Base-by-base conservation (phyloP, 768 basidiomycete genomes). In the Mycena alexandri region DNA sequence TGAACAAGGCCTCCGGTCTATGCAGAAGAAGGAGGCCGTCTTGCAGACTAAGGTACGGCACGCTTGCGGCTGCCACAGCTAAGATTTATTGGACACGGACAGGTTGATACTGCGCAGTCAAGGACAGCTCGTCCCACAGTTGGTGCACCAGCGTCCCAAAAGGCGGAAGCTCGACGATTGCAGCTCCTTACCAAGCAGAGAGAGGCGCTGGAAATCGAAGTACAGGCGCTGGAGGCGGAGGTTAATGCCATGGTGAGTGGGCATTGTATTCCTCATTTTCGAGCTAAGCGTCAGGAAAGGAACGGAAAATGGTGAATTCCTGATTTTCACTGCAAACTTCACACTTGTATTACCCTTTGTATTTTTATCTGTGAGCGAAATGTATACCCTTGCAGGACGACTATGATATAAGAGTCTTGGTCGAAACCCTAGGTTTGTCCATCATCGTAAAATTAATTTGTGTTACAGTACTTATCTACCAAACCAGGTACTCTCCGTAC, bases 401-500 rank as follows among this genome's bases (percentile, higher is more conserved):
- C n/a, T n/a, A n/a, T n/a, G n/a, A n/a, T n/a, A n/a, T n/a, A n/a
- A n/a, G n/a, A n/a, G n/a, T n/a, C n/a, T 14, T 55, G 4, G 29
- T 29, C 6, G 29, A 29, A 29, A 6, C 29, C 3, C 29, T 29
- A 6, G 29, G 29, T 29, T 29, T 29, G 29, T 3, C 3, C 29
- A n/a, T n/a, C n/a, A n/a, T 29, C 6, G 29, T 29, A 3, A 29
- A 29, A 29, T 29, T 29, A 29, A 59, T 33, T 21, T 24, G 7
- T 56, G 38, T 42, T 36, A 48, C 33, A 36, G 14, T 14, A n/a
- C n/a, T n/a, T n/a, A 21, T 51, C 36, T 75, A 85, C 87, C 87
- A 89, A 64, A 81, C 78, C 60, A 89, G 74, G 84, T 85, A 87
- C 76, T 98, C 95, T 36, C 96, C 96, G 73, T 98, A 98, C 93